Evolutionary conservation across 108 stramenopile species (phyloP).

Genomic region (Skeletonema costatum): DNA sequence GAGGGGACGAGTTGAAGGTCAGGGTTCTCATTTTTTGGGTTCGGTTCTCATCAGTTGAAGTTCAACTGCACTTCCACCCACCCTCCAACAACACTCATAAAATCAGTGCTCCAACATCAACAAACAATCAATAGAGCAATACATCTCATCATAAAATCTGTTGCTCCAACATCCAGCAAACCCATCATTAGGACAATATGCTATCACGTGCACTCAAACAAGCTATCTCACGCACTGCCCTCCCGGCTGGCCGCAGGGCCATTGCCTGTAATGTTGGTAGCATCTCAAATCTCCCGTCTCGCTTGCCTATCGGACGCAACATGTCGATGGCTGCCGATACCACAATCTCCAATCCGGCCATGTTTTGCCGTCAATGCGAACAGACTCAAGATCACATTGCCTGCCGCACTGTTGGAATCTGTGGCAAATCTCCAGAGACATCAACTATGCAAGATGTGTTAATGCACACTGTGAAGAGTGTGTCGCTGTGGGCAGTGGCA

Average conservation of each 20-base stretch:
- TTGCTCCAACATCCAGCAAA: not conserved
- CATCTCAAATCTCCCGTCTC: slow-evolving; percentile 3
- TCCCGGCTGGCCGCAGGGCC: slow-evolving; percentile 5
- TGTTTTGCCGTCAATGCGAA: slow-evolving; percentile 88
- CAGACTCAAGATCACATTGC: slow-evolving; percentile 75
- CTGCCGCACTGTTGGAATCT: slow-evolving; percentile 72
- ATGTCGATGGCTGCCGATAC: slow-evolving; percentile 10
- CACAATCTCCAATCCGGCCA: slow-evolving; percentile 55
- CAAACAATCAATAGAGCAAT: not conserved
- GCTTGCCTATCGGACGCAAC: not conserved
- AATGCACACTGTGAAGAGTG: slow-evolving; percentile 56
- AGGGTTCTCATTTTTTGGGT: not conserved
- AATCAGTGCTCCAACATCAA: not conserved
- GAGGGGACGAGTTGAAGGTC: no score
- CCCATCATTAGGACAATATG: not conserved
- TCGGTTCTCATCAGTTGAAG: no score
- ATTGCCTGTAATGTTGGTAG: not conserved
- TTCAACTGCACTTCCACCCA: no score
- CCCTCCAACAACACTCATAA: not conserved
- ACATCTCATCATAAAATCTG: not conserved
- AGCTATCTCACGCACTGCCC: slow-evolving; percentile 13
- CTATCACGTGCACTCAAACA: slow-evolving; percentile 3
- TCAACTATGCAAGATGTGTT: slow-evolving; percentile 67
- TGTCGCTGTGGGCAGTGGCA: slow-evolving; percentile 58
- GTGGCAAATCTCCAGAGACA: slow-evolving; percentile 68